phyloP scores from a whole-genome alignment of 495 filamentous ascomycete genomes.

The Penicillium silybi region DNA sequence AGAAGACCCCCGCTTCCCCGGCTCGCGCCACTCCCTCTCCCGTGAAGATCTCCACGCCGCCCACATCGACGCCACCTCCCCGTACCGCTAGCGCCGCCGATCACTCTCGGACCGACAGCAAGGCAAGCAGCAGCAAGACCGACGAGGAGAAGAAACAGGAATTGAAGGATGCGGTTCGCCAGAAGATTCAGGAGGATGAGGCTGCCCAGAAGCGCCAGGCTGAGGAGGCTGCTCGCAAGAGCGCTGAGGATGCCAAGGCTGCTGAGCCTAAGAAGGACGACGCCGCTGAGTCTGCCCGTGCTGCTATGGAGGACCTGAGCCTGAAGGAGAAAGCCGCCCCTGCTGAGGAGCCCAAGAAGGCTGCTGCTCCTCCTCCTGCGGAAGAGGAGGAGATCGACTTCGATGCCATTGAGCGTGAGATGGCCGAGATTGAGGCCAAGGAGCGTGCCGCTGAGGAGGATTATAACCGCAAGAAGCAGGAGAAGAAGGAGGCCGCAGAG shows the following conservation, averaged over 20 bases:
- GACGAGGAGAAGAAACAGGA: conserved; percentile 68
- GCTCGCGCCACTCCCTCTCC: conserved; percentile 53
- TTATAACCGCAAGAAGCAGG: conserved; percentile 56
- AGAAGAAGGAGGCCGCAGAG: conserved; percentile 58
- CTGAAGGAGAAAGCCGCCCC: conserved; percentile 36
- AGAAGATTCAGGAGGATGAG: conserved; percentile 54
- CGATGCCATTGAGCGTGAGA: conserved; percentile 49
- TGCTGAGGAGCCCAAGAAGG: conserved; percentile 33
- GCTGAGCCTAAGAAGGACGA: conserved; percentile 39
- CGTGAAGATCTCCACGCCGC: conserved; percentile 61
- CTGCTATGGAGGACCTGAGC: conserved; percentile 32
- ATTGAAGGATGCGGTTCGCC: conserved; percentile 62
- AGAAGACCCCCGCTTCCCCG: conserved; percentile 53
- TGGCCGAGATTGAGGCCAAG: conserved; percentile 55
- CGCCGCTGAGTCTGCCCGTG: conserved; percentile 32
- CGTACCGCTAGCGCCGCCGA: conserved; percentile 51
- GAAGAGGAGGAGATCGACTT: conserved; percentile 52
- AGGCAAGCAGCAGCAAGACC: conserved; percentile 49
- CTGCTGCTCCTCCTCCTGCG: conserved; percentile 14
- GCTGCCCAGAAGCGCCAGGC: conserved; percentile 49
- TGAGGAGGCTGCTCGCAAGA: conserved; percentile 47
- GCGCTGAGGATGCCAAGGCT: conserved; percentile 45
- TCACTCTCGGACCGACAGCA: conserved; percentile 57
- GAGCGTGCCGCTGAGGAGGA: conserved; percentile 58
- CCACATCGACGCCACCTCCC: conserved; percentile 55